phyloP scores from a whole-genome alignment of 148 eudicot species.

The Chenopodium suecicum region DNA sequence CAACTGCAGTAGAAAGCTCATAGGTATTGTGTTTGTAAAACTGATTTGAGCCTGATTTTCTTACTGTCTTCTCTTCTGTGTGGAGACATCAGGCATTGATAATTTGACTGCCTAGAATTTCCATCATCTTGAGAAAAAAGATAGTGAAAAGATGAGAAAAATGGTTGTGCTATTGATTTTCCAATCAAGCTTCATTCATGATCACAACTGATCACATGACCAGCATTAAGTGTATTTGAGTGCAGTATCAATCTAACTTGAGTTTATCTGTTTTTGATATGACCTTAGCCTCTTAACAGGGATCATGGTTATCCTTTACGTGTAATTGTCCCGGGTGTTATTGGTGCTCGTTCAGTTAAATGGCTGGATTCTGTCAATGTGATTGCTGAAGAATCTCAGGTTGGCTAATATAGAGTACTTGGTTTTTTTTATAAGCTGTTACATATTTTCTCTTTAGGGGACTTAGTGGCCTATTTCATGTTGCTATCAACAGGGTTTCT shows the following conservation, averaged over 20 bases:
- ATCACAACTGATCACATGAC: neutral
- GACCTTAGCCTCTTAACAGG: conserved; percentile 70
- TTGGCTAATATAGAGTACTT: conserved; percentile 20
- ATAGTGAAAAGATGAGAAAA: neutral
- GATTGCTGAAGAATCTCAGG: conserved; percentile 88
- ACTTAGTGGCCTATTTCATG: conserved; percentile 12
- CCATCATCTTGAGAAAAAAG: neutral
- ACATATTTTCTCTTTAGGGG: neutral
- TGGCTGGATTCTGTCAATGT: conserved; percentile 89
- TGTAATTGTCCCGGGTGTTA: conserved; percentile 89
- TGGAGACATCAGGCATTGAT: neutral
- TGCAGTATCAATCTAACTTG: conserved; percentile 11
- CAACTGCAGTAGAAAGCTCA: neutral
- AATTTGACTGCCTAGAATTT: neutral
- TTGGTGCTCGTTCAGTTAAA: conserved; percentile 98
- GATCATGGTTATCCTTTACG: conserved; percentile 98
- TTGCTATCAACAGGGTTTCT: conserved; percentile 67
- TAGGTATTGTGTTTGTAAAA: neutral
- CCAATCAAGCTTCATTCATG: neutral
- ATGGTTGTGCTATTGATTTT: neutral
- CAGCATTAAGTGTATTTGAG: neutral
- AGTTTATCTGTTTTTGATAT: conserved; percentile 21
- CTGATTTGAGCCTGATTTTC: neutral
- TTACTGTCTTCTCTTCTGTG: neutral
- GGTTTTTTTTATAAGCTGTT: neutral